These are phyloP conservation scores for Sugiyamaella pinicola DNA, from an alignment of 1,139 yeast genomes.

Conservation along the genomic window DNA sequence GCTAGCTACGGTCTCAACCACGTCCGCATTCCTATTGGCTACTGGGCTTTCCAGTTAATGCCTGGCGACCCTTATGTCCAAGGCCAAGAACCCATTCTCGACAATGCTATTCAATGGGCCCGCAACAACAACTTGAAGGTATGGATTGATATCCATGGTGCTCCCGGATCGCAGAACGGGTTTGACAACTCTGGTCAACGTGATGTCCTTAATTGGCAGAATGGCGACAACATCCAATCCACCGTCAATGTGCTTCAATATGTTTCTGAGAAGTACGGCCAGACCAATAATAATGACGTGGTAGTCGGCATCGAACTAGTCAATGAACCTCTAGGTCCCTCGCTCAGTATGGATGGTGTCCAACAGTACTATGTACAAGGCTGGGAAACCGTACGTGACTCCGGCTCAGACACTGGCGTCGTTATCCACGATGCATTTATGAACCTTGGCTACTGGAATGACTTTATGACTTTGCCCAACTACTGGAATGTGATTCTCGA, in stretches of 20 bases:
- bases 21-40: constrained; percentile 91
- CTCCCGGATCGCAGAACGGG: constrained; percentile 97
- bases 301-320: constrained; percentile 82
- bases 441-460: constrained; percentile 62
- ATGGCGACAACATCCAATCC: constrained; percentile 51
- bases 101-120: constrained; percentile 78
- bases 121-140: constrained; percentile 62
- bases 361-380: constrained; percentile 58
- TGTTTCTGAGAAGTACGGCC: constrained; percentile 65
- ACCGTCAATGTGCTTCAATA: constrained; percentile 53
- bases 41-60: constrained; percentile 82
- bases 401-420: constrained; percentile 54
- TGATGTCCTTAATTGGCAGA: constrained; percentile 58
- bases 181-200: constrained; percentile 93
- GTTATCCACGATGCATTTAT: constrained; percentile 78
- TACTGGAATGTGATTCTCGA: constrained; percentile 75
- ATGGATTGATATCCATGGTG: constrained; percentile 95
- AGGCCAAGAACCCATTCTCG: constrained; percentile 77
- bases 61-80: constrained; percentile 82
- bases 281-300: constrained; percentile 63
- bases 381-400: constrained; percentile 54
- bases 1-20: constrained; percentile 71
- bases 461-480: constrained; percentile 48
- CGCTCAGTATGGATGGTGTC: constrained; percentile 59
- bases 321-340: constrained; percentile 86